These are phyloP conservation scores for Starmerella sirachaensis DNA, from an alignment of 805 yeast species.

Conservation along the genomic window DNA sequence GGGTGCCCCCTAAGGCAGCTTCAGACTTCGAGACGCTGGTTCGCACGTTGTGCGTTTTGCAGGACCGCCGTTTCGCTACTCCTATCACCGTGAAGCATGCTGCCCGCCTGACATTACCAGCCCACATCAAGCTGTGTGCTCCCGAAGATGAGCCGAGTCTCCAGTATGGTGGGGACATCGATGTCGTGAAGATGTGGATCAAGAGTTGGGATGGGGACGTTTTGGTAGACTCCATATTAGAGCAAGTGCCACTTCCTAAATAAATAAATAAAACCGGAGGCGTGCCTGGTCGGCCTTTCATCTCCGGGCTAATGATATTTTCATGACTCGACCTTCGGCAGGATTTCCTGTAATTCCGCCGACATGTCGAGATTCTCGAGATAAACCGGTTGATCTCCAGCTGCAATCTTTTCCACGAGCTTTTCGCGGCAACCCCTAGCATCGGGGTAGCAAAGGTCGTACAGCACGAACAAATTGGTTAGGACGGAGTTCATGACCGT, in stretches of 20 bases:
- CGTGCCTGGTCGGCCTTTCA: no score
- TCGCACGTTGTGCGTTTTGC: constrained; percentile 34
- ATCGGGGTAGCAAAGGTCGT: constrained; percentile 20
- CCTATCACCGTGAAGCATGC: constrained; percentile 45
- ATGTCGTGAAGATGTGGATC: constrained; percentile 33
- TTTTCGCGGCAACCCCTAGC: neutral
- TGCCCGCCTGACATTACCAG: constrained; percentile 38
- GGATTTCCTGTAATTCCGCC: no score
- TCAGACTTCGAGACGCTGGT: constrained; percentile 34
- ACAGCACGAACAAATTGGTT: constrained; percentile 24
- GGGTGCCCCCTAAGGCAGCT: constrained; percentile 39
- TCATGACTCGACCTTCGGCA: no score
- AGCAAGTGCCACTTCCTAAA: constrained; percentile 41
- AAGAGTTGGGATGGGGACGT: constrained; percentile 37
- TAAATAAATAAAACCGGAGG: constrained; percentile 3
- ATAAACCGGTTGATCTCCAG: no score
- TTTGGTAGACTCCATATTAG: constrained; percentile 42
- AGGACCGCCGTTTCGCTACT: constrained; percentile 36
- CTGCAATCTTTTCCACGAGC: neutral
- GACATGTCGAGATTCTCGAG: no score
- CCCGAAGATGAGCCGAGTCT: constrained; percentile 41
- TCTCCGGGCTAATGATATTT: no score
- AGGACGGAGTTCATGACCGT: constrained; percentile 5
- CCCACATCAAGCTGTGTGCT: constrained; percentile 32
- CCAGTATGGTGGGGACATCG: constrained; percentile 44